phyloP scores from a whole-genome alignment of 176 grass and related monocot genomes.

The Cenchrus purpureus region DNA sequence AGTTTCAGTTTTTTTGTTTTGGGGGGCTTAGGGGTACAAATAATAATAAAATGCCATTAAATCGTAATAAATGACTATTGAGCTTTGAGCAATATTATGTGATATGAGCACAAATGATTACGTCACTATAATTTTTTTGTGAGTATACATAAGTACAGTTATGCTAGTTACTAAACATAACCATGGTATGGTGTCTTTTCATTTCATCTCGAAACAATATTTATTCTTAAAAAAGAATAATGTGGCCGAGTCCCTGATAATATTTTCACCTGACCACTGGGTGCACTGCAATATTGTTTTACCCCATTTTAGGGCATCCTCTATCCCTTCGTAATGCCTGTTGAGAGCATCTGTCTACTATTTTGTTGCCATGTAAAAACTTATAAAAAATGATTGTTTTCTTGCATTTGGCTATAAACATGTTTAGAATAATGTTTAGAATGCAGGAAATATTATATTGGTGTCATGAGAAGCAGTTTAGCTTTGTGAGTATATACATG shows the following conservation, averaged over 20 bases:
- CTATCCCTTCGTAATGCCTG: background rate
- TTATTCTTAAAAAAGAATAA: background rate
- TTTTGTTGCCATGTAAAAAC: background rate
- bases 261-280: constrained; percentile 17
- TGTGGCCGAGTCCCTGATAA: background rate
- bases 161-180: background rate
- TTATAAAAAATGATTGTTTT: background rate
- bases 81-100: background rate
- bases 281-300: background rate
- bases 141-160: background rate
- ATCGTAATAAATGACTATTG: background rate
- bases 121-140: background rate
- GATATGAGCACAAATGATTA: background rate
- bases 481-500: background rate
- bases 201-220: background rate
- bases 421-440: background rate
- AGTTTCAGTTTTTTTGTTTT: constrained; percentile 19
- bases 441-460: background rate
- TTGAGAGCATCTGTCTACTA: background rate
- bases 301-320: background rate
- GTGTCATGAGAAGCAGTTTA: background rate
- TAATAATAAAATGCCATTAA: background rate
- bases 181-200: background rate
- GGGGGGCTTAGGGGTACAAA: background rate
- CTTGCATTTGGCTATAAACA: background rate